Evolutionary conservation across 345 rosid species (phyloP), one percentile per base, ranked within the genome.

Genomic region (Aegle marmelos): DNA sequence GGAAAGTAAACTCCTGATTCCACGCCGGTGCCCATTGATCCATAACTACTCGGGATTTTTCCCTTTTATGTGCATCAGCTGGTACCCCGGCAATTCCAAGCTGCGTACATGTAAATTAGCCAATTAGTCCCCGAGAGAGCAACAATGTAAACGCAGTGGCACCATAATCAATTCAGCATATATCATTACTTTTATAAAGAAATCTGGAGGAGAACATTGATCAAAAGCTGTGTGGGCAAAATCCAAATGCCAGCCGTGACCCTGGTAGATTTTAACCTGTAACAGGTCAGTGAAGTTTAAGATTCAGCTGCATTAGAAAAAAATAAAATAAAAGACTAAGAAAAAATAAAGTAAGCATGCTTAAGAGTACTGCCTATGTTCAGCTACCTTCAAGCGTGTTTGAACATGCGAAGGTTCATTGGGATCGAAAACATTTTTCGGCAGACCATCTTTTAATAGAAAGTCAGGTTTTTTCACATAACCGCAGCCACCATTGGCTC

Each of bases 201-300:
- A 92, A 82, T 96, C 97, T 0, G 98, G 98, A 9, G 99, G 96
- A 24, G 99, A 93, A 81, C 74, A 95, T 25, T 77, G 82, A 83
- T 95, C 97, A 68, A 95, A 95, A 71, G 89, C 86, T 17, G 89
- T 85, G 77, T 72, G 90, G 39, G 69, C 76, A 79, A 95, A 95
- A 85, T 95, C 99, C 63, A 72, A 25, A 76, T 84, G 85, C 99
- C 99, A 93, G 25, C 98, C 97, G 81, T 93, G 95, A 57, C 98
- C 99, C 76, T 86, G 87, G 72, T 80, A 87, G 74, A 95, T 83
- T 84, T 85, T 93, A 45, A 91, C 92, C 93, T 91, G 78, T 72
- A 53, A 78, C 79, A 73, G 59, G 39, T 60, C 14, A 53, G 5
- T 59, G n/a, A n/a, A 30, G 63, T 74, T 22, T 24, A 76, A 68